A percentile compares a stretch with the other conserved stretches of the same genome.
Evolutionary conservation across 2,329 filamentous ascomycete species (phyloP).

Genomic region (Diaporthe citrichinensis): DNA sequence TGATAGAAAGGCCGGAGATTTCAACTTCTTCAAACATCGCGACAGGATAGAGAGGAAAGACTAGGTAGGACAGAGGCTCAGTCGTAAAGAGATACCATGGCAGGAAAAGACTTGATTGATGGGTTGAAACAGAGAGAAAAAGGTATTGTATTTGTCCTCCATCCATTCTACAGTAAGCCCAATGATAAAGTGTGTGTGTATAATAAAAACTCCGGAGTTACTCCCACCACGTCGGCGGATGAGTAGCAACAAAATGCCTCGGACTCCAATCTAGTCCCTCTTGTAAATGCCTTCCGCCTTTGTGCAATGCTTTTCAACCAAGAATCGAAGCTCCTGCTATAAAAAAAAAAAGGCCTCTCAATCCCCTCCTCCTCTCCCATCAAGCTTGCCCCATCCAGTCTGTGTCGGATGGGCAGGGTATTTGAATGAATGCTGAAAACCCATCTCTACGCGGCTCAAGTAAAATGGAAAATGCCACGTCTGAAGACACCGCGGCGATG

Average conservation of each 20-base stretch:
- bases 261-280: constrained; percentile 20
- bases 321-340: constrained; percentile 29
- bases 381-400: constrained; percentile 21
- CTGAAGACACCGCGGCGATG: neutral
- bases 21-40: neutral
- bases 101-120: too few species aligned
- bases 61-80: neutral
- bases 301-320: constrained; percentile 26
- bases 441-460: neutral
- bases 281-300: constrained; percentile 21
- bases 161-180: constrained; percentile 19
- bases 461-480: neutral
- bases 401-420: constrained; percentile 28
- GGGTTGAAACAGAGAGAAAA: neutral
- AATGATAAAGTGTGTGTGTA: constrained; percentile 31
- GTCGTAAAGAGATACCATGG: neutral
- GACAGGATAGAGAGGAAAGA: too few species aligned
- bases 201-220: constrained; percentile 31
- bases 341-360: constrained; percentile 1
- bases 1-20: neutral
- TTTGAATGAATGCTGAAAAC: constrained; percentile 20
- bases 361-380: neutral
- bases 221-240: constrained; percentile 12
- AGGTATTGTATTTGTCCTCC: constrained; percentile 4
- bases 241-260: constrained; percentile 27